phyloP scores from a whole-genome alignment of 441 rosid species.

The Omphalea diandra region DNA sequence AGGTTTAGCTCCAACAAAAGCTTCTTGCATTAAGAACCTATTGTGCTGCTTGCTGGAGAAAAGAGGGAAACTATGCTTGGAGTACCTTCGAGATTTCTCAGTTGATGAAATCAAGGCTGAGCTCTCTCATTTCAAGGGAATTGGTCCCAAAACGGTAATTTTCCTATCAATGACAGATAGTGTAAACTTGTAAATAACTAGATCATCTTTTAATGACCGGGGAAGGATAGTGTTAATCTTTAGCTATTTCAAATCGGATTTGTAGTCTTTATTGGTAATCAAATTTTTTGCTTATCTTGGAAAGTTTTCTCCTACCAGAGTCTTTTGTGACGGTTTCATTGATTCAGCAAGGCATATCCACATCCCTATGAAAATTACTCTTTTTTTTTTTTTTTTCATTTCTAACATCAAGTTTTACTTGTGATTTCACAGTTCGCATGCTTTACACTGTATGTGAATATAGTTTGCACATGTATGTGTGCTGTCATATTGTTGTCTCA shows the following conservation, averaged over 20 bases:
- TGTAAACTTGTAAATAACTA: not conserved
- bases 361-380: not conserved
- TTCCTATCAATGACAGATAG: not conserved
- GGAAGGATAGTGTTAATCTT: not conserved
- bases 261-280: not conserved
- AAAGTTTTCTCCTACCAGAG: not conserved
- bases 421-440: not conserved
- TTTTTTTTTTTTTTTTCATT: not conserved
- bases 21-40: constrained; percentile 69
- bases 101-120: constrained; percentile 66
- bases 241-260: not conserved
- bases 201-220: not conserved
- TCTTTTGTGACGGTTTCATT: constrained; percentile 1
- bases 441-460: not conserved
- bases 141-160: constrained; percentile 86
- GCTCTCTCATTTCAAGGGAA: constrained; percentile 75
- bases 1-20: constrained; percentile 80
- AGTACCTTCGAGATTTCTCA: constrained; percentile 59
- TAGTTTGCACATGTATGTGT: not conserved
- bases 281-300: not conserved
- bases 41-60: constrained; percentile 51
- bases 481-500: not conserved
- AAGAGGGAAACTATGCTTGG: constrained; percentile 71
- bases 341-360: not conserved
- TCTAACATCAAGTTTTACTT: not conserved